Conservation (phyloP, 2,329 filamentous ascomycete species). For the Zasmidium cellare region DNA sequence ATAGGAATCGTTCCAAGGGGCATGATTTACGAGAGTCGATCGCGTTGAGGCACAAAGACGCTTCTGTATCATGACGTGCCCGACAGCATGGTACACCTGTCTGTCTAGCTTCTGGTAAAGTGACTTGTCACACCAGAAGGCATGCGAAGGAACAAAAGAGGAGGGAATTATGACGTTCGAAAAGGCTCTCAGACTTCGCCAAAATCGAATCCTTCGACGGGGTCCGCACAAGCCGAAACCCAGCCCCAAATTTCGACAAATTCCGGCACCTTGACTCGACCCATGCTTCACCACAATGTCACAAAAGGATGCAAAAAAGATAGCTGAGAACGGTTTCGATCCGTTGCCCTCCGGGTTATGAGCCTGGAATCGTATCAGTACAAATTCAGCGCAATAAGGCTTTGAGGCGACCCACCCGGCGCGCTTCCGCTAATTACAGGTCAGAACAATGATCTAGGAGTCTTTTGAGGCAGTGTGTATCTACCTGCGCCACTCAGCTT, state of each 20-base stretch:
- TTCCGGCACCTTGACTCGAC: too few species aligned
- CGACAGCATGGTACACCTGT: background rate
- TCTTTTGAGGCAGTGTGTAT: too few species aligned
- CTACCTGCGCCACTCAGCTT: constrained; percentile 14
- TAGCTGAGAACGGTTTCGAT: constrained; percentile 34
- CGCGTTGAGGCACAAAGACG: background rate
- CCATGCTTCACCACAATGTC: too few species aligned
- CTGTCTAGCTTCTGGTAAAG: background rate
- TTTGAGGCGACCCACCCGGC: constrained; percentile 15
- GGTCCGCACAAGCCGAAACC: too few species aligned
- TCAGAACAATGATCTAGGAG: too few species aligned
- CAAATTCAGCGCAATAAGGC: too few species aligned
- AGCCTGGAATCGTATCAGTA: constrained; percentile 10
- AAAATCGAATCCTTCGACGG: too few species aligned
- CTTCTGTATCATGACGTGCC: background rate
- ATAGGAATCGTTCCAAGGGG: background rate
- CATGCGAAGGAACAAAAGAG: background rate
- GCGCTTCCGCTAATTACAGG: constrained; percentile 9
- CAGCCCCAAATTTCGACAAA: too few species aligned
- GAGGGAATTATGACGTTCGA: background rate
- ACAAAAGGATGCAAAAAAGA: constrained; percentile 9
- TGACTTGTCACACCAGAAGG: background rate
- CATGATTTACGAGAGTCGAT: background rate
- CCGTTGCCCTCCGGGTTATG: constrained; percentile 34
- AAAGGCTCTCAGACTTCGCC: too few species aligned